These are phyloP conservation scores for Epichloe scottii DNA, from an alignment of 2,329 filamentous ascomycete genomes.

Conservation along the genomic window DNA sequence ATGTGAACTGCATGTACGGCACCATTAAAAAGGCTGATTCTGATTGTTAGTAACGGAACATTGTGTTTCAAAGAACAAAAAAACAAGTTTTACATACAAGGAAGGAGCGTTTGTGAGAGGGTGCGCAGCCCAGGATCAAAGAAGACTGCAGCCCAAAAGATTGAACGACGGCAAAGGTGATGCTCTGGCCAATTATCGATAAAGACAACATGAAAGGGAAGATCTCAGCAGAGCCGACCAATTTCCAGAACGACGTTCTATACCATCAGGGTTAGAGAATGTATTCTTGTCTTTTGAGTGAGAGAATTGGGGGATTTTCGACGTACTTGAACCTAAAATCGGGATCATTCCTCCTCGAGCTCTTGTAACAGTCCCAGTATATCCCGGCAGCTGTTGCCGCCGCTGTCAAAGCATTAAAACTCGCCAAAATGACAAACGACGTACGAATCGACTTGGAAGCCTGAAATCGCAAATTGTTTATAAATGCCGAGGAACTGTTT, in stretches of 20 bases:
- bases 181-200: slow-evolving; percentile 45
- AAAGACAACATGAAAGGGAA: slow-evolving; percentile 45
- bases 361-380: slow-evolving; percentile 40
- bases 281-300: neutral
- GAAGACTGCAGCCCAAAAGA: slow-evolving; percentile 39
- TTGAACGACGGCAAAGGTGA: slow-evolving; percentile 44
- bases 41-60: neutral
- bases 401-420: slow-evolving; percentile 48
- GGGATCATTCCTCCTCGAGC: slow-evolving; percentile 27
- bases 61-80: neutral
- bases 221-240: slow-evolving; percentile 34
- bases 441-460: slow-evolving; percentile 45
- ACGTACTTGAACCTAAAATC: slow-evolving; percentile 30
- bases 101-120: slow-evolving; percentile 46
- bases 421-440: slow-evolving; percentile 47
- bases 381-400: slow-evolving; percentile 44
- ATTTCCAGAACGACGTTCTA: slow-evolving; percentile 27
- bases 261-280: neutral
- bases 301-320: neutral
- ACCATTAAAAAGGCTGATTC: slow-evolving; percentile 51
- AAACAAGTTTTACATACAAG: slow-evolving; percentile 29
- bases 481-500: slow-evolving; percentile 33
- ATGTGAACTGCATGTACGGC: slow-evolving; percentile 53
- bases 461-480: slow-evolving; percentile 39
- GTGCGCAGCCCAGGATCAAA: slow-evolving; percentile 38